Evolutionary conservation across 2,329 filamentous ascomycete genomes (phyloP).

Genomic region (Pestalotiopsis sp.): DNA sequence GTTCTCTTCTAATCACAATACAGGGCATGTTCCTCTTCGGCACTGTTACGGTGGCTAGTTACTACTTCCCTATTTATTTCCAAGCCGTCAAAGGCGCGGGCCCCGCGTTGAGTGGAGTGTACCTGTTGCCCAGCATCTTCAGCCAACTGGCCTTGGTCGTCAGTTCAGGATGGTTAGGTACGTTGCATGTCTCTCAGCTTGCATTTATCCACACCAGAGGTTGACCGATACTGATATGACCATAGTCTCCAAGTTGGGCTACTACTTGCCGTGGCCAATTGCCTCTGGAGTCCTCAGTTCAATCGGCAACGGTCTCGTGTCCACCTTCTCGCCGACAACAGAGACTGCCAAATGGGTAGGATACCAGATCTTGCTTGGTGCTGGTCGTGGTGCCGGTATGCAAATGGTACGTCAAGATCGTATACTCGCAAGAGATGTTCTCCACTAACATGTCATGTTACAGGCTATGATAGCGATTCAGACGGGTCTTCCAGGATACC

Average conservation of each 20-base stretch:
- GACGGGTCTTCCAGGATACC: slow-evolving; percentile 24
- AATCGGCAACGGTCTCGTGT: slow-evolving; percentile 27
- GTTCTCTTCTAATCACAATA: not conserved
- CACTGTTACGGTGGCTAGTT: slow-evolving; percentile 21
- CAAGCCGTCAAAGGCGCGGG: slow-evolving; percentile 18
- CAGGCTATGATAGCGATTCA: slow-evolving; percentile 31
- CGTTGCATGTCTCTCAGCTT: not conserved
- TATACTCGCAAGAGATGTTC: not conserved
- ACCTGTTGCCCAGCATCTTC: slow-evolving; percentile 31
- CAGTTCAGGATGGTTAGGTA: slow-evolving; percentile 35
- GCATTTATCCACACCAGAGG: no score
- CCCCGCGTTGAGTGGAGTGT: slow-evolving; percentile 33
- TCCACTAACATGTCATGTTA: not conserved
- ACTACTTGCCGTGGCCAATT: slow-evolving; percentile 29
- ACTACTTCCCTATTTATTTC: slow-evolving; percentile 16
- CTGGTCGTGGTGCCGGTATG: slow-evolving; percentile 25
- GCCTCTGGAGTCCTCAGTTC: slow-evolving; percentile 24
- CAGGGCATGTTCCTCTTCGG: slow-evolving; percentile 10
- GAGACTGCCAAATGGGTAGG: slow-evolving; percentile 29
- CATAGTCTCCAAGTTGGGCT: slow-evolving; percentile 29
- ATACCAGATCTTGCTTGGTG: slow-evolving; percentile 31
- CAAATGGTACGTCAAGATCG: slow-evolving; percentile 20
- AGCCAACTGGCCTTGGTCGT: slow-evolving; percentile 60
- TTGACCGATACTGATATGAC: not conserved
- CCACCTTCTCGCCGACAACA: slow-evolving; percentile 28